A percentile compares a stretch with the other conserved stretches of the same genome.
Evolutionary conservation across 2,329 filamentous ascomycete genomes (phyloP).

Genomic region (Xylariaceae sp.): DNA sequence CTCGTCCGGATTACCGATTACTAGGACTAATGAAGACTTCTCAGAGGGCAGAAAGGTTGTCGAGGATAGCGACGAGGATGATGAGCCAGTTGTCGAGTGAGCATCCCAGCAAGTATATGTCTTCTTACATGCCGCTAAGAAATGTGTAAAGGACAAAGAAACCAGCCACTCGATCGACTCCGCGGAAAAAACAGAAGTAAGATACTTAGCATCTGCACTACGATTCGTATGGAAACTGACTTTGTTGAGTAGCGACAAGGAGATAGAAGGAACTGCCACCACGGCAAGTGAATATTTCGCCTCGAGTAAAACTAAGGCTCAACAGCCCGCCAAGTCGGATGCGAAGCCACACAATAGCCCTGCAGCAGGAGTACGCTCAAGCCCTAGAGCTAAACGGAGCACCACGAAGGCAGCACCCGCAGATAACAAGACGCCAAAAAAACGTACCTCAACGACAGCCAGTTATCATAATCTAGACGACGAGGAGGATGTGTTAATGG

Average conservation of each 20-base stretch:
- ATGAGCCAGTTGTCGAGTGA: slow-evolving; percentile 58
- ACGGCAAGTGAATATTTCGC: slow-evolving; percentile 66
- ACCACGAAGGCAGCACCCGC: slow-evolving; percentile 37
- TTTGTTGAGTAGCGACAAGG: slow-evolving; percentile 44
- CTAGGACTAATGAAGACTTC: slow-evolving; percentile 1
- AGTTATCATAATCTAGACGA: slow-evolving; percentile 53
- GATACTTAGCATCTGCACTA: slow-evolving; percentile 31
- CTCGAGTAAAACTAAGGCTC: slow-evolving; percentile 52
- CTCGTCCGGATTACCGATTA: background rate
- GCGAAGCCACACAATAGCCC: slow-evolving; percentile 48
- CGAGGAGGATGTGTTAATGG: slow-evolving; percentile 64
- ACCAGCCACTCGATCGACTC: slow-evolving; percentile 54
- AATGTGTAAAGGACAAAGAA: slow-evolving; percentile 59
- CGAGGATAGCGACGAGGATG: slow-evolving; percentile 83
- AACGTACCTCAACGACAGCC: slow-evolving; percentile 50
- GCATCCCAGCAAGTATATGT: slow-evolving; percentile 29
- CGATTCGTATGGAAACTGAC: slow-evolving; percentile 14
- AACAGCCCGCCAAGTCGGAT: slow-evolving; percentile 50
- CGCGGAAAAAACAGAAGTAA: slow-evolving; percentile 63
- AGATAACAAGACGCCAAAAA: slow-evolving; percentile 50
- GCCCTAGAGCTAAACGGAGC: slow-evolving; percentile 56
- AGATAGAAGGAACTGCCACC: slow-evolving; percentile 57
- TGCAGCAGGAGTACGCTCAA: slow-evolving; percentile 57
- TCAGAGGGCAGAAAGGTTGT: slow-evolving; percentile 71
- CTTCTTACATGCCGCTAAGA: slow-evolving; percentile 26